Conservation (phyloP, 768 basidiomycete species). For the Auricularia sp. region DNA sequence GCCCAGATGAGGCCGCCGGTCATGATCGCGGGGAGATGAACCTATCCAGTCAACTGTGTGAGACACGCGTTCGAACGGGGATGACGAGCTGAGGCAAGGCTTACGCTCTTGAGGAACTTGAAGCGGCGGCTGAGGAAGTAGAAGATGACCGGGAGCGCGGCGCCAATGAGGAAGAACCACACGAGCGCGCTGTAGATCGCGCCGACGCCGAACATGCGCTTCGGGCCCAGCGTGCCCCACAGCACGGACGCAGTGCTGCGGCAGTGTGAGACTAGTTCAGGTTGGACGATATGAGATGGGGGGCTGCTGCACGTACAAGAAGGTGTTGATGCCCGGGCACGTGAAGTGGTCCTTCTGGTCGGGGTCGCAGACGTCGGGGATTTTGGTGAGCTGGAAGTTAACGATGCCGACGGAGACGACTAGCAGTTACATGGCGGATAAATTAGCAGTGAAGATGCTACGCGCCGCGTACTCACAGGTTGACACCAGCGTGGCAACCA, state of each 20-base stretch:
- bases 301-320: slow-evolving; percentile 15
- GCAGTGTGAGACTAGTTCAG: too few species aligned
- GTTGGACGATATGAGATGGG: too few species aligned
- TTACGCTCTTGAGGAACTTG: slow-evolving; percentile 10
- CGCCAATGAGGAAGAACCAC: slow-evolving; percentile 26
- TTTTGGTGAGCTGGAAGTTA: slow-evolving; percentile 21
- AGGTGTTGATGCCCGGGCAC: slow-evolving; percentile 28
- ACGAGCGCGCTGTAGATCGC: slow-evolving; percentile 22
- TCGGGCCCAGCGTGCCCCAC: slow-evolving; percentile 25
- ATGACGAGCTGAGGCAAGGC: background rate
- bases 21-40: slow-evolving; percentile 18
- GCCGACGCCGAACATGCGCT: slow-evolving; percentile 25
- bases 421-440: background rate
- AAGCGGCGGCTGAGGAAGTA: slow-evolving; percentile 21
- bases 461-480: slow-evolving; percentile 7
- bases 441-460: too few species aligned
- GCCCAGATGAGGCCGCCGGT: slow-evolving; percentile 12
- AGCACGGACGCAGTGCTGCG: slow-evolving; percentile 22
- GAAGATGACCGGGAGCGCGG: slow-evolving; percentile 23
- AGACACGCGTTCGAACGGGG: background rate
- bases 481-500: slow-evolving; percentile 26
- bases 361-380: slow-evolving; percentile 24
- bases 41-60: slow-evolving; percentile 9
- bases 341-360: slow-evolving; percentile 24
- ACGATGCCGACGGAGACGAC: slow-evolving; percentile 19